These are phyloP conservation scores for Saussurea involucrata DNA, from an alignment of 129 eudicot genomes.

Conservation along the genomic window DNA sequence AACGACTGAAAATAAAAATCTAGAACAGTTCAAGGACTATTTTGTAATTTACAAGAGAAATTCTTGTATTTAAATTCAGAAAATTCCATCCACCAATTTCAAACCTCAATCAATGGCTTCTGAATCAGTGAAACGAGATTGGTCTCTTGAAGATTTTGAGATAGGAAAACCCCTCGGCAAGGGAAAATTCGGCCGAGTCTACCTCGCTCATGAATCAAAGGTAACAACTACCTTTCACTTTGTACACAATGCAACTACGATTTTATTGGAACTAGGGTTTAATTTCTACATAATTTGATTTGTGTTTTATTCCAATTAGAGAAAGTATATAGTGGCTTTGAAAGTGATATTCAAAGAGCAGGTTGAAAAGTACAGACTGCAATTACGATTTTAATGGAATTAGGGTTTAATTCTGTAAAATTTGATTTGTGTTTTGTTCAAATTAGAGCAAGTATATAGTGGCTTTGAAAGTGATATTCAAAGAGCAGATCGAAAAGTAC, in stretches of 20 bases:
- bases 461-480: too few species aligned
- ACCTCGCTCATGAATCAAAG: conserved; percentile 87
- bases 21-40: not conserved
- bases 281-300: too few species aligned
- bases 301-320: too few species aligned
- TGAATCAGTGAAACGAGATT: conserved; percentile 25
- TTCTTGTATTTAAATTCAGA: not conserved
- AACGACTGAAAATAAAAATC: not conserved
- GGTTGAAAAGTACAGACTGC: too few species aligned
- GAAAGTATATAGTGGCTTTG: too few species aligned
- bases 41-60: not conserved
- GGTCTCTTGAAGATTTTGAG: conserved; percentile 75
- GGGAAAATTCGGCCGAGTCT: conserved; percentile 93
- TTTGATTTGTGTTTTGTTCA: too few species aligned
- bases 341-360: too few species aligned
- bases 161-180: conserved; percentile 88
- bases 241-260: not conserved
- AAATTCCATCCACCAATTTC: conserved; percentile 1
- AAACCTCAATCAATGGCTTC: conserved; percentile 28
- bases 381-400: too few species aligned
- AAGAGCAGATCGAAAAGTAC: too few species aligned
- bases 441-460: too few species aligned
- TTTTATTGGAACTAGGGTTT: too few species aligned
- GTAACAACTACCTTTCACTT: conserved; percentile 17
- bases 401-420: too few species aligned